Evolutionary conservation across 1,284 basidiomycete genomes (phyloP).

Genomic region (Phenoliferia sp.): DNA sequence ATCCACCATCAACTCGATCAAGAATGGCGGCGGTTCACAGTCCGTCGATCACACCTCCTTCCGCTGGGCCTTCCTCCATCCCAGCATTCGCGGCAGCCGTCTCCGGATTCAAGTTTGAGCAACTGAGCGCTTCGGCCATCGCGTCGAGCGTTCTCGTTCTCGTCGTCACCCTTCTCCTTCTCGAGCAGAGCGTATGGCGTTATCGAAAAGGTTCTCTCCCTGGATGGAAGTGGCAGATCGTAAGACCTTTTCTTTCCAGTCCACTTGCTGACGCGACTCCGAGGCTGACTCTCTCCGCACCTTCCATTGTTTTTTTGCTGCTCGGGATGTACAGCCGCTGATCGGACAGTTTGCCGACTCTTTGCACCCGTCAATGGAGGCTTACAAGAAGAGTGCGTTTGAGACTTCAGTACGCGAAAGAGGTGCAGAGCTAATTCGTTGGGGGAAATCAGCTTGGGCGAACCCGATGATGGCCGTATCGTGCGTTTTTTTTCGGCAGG

Average conservation of each 20-base stretch:
- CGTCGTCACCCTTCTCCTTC: conserved; percentile 58
- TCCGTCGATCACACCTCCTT: not conserved
- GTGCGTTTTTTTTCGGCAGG: conserved; percentile 10
- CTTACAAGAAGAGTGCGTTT: conserved; percentile 57
- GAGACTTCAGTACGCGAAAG: not conserved
- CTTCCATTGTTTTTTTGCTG: not conserved
- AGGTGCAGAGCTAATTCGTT: not conserved
- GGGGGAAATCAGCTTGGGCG: conserved; percentile 57
- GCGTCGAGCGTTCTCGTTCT: conserved; percentile 51
- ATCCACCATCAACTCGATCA: too few relatives aligned
- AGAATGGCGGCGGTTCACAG: not conserved
- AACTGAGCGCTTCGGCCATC: conserved; percentile 7
- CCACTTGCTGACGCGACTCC: not conserved
- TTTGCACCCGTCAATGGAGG: conserved; percentile 77
- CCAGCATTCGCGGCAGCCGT: not conserved
- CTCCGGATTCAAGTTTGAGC: not conserved
- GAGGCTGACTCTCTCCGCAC: not conserved
- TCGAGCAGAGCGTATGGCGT: conserved; percentile 80
- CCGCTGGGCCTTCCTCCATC: not conserved
- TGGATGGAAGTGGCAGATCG: conserved; percentile 80
- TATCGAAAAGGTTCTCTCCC: conserved; percentile 80
- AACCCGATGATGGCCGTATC: conserved; percentile 69
- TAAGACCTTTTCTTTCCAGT: conserved; percentile 1
- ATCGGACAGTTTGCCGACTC: conserved; percentile 84
- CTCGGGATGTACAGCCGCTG: conserved; percentile 51